Evolutionary conservation across 2,329 filamentous ascomycete genomes (phyloP).

Genomic region (Cordyceps farinosa): DNA sequence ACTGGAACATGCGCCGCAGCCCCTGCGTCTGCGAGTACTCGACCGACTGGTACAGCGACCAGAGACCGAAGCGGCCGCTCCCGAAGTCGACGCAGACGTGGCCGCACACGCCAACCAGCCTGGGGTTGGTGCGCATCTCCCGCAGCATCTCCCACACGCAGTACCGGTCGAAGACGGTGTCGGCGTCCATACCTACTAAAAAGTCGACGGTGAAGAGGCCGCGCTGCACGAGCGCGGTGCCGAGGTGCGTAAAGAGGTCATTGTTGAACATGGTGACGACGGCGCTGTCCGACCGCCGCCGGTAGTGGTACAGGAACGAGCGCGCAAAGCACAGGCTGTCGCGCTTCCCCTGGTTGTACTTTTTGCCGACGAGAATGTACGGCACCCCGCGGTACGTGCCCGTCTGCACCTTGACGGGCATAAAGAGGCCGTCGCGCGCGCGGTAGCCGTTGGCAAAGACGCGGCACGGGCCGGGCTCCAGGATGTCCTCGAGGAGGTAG

Average conservation of each 20-base stretch:
- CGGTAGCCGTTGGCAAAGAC: conserved; percentile 42
- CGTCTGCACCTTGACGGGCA: conserved; percentile 42
- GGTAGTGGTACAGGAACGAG: conserved; percentile 47
- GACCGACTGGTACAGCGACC: conserved; percentile 46
- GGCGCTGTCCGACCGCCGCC: conserved; percentile 38
- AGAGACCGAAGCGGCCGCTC: conserved; percentile 38
- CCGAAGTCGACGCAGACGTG: conserved; percentile 47
- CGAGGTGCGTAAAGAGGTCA: conserved; percentile 40
- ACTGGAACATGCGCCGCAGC: conserved; percentile 47
- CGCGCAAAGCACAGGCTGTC: conserved; percentile 48
- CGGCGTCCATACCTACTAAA: conserved; percentile 46
- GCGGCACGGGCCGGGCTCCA: conserved; percentile 33
- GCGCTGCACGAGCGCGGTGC: conserved; percentile 35
- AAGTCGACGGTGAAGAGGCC: conserved; percentile 40
- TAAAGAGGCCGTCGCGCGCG: conserved; percentile 43
- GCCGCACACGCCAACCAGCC: conserved; percentile 46
- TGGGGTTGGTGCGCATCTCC: conserved; percentile 40
- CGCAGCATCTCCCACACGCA: conserved; percentile 44
- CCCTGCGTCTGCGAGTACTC: conserved; percentile 48
- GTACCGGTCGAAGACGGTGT: conserved; percentile 43
- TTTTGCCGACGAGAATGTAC: conserved; percentile 46
- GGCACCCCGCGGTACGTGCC: conserved; percentile 45
- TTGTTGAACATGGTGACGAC: conserved; percentile 45
- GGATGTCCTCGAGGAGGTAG: conserved; percentile 45
- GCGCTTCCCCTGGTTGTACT: conserved; percentile 48